These are phyloP conservation scores for Suillus sp. DNA, from an alignment of 768 basidiomycete species.

Conservation along the genomic window DNA sequence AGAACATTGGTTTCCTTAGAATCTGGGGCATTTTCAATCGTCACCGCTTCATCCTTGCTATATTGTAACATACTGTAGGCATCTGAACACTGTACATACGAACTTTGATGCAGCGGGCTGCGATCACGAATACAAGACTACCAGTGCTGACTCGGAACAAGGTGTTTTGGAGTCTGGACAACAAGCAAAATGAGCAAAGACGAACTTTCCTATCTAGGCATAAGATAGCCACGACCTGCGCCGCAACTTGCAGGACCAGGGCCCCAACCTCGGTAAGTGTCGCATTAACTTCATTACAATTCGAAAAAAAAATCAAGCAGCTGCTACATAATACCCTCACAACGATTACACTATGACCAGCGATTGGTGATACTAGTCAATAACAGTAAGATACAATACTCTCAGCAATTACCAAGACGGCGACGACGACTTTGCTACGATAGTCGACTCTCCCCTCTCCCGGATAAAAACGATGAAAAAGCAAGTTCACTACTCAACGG, in stretches of 20 bases:
- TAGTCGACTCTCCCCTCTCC: constrained; percentile 20
- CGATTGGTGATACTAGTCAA: not conserved
- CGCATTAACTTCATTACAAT: not conserved
- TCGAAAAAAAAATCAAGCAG: constrained; percentile 8
- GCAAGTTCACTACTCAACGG: constrained; percentile 40
- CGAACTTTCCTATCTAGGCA: not conserved
- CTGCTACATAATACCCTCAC: not conserved
- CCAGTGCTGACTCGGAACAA: no score
- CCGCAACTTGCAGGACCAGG: not conserved
- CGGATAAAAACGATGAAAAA: constrained; percentile 28
- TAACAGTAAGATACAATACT: constrained; percentile 6
- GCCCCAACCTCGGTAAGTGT: not conserved
- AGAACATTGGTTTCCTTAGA: rapidly evolving
- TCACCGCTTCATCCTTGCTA: not conserved
- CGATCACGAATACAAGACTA: no score
- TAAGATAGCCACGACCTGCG: not conserved
- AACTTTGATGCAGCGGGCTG: no score
- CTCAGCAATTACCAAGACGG: not conserved
- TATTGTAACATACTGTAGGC: not conserved
- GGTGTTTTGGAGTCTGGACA: no score
- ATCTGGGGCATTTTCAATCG: not conserved
- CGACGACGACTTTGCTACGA: not conserved
- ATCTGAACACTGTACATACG: not conserved
- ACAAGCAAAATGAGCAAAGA: not conserved
- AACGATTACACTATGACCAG: not conserved